Base-by-base conservation (phyloP, 305 asterid genomes). In the Fraxinus latifolia region DNA sequence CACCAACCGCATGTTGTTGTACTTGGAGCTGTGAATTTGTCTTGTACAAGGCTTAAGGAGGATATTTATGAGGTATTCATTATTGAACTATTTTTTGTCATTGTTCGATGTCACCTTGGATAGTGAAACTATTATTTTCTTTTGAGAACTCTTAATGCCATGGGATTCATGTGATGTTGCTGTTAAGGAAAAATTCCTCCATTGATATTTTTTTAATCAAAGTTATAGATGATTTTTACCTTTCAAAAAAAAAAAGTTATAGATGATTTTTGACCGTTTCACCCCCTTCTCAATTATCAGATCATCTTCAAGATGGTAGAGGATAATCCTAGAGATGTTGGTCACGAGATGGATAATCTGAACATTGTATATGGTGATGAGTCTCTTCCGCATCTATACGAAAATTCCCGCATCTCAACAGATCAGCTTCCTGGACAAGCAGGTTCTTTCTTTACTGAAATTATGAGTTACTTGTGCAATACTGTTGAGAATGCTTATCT, bases 241-340 rank as follows among this genome's bases (percentile, higher is more conserved):
- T n/a, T n/a, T n/a, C n/a, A n/a, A n/a, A n/a, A n/a, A n/a, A n/a
- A n/a, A n/a, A 15, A 68, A 68, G 50, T 81, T 79, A 47, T 79
- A 44, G 67, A 19, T 70, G 82, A 62, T 55, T 60, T 74, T 55
- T 84, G 74, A 84, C 81, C 25, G 23, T 85, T 79, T 79, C 76
- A 17, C 67, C 33, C 47, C 74, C 42, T 83, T 79, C 39, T 68
- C 50, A 58, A 37, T 81, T 37, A 83, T 82, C 91, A 96, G 99
- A 94, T 96, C 78, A 94, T 96, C 82, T 93, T 94, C 88, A 96
- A 96, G 89, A 92, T 94, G 98, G 97, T 96, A 87, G 99, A 95
- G 89, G 95, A 94, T 85, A 93, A 94, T 88, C 99, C 99, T 21
- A 93, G 98, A 88, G 99, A 96, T 84, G 95, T 94, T 82, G 97